Evolutionary conservation across 2,329 filamentous ascomycete species (phyloP).

Genomic region (Coniella vitis): DNA sequence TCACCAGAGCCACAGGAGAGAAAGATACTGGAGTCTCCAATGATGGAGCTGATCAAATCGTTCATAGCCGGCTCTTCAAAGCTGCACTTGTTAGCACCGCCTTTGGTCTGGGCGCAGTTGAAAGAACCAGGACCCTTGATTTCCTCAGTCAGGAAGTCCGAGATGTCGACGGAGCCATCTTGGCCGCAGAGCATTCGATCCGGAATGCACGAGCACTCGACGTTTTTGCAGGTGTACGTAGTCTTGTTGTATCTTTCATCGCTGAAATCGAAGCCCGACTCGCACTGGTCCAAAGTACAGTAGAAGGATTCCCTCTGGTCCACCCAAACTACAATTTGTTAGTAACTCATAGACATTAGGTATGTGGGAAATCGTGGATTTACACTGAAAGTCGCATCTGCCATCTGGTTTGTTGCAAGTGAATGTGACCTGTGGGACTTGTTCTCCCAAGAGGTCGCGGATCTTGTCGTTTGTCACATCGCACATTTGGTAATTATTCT

Average conservation of each 20-base stretch:
- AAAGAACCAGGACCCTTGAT: slow-evolving; percentile 89
- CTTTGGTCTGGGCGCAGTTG: slow-evolving; percentile 60
- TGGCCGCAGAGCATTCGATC: slow-evolving; percentile 93
- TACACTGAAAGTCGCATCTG: slow-evolving; percentile 94
- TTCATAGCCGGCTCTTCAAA: slow-evolving; percentile 95
- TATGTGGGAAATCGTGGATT: slow-evolving; percentile 25
- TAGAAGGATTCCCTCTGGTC: slow-evolving; percentile 93
- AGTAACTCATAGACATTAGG: not conserved
- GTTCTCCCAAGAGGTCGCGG: slow-evolving; percentile 72
- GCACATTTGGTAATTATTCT: slow-evolving; percentile 96
- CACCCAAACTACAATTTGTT: slow-evolving; percentile 72
- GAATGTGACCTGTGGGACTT: slow-evolving; percentile 91
- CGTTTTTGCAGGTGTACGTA: slow-evolving; percentile 74
- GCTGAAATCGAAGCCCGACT: slow-evolving; percentile 62
- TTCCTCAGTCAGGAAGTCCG: slow-evolving; percentile 73
- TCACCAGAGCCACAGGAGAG: slow-evolving; percentile 80
- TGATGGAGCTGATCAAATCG: slow-evolving; percentile 76
- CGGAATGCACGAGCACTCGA: slow-evolving; percentile 81
- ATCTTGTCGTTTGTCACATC: slow-evolving; percentile 97
- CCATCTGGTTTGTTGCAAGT: slow-evolving; percentile 70
- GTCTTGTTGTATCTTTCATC: slow-evolving; percentile 67
- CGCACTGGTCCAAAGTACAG: slow-evolving; percentile 78
- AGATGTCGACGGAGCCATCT: slow-evolving; percentile 83
- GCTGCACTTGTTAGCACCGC: slow-evolving; percentile 59
- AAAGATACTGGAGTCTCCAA: slow-evolving; percentile 85